Percentiles rank a stretch among this genome's conserved stretches.
Conservation (phyloP, 2,329 filamentous ascomycete genomes). For the Phyllachora maydis region DNA sequence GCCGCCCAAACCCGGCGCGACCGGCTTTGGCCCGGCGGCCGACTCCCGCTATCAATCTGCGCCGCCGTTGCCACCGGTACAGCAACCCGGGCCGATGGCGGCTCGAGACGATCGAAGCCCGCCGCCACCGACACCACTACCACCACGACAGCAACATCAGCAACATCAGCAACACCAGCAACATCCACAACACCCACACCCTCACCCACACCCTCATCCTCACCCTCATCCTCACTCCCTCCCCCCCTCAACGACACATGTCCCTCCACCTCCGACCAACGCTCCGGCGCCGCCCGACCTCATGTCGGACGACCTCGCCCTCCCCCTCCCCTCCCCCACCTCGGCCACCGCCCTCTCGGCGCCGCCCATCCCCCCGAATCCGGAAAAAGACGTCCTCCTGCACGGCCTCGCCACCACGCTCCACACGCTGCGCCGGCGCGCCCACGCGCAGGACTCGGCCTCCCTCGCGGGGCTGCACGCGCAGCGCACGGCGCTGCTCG, state of each 20-base stretch:
- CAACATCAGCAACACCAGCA: constrained; percentile 6
- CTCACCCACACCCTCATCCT: constrained; percentile 6
- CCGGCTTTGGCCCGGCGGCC: constrained; percentile 8
- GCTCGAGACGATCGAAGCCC: too few relatives aligned
- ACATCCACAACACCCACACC: constrained; percentile 8
- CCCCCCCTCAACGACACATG: neutral
- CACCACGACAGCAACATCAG: constrained; percentile 5
- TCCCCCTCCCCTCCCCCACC: constrained; percentile 23
- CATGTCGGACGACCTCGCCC: constrained; percentile 24
- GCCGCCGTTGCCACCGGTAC: constrained; percentile 12
- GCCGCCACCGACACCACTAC: constrained; percentile 6
- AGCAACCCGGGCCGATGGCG: constrained; percentile 8
- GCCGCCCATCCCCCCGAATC: constrained; percentile 84
- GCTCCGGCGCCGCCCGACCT: constrained; percentile 27
- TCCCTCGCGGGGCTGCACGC: constrained; percentile 58
- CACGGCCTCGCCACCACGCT: constrained; percentile 54
- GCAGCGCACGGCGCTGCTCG: constrained; percentile 58
- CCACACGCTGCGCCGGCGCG: constrained; percentile 44
- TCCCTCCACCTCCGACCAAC: constrained; percentile 10
- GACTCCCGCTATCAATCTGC: constrained; percentile 12
- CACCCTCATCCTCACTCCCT: too few relatives aligned
- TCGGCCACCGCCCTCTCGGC: constrained; percentile 35
- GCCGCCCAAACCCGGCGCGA: constrained; percentile 27
- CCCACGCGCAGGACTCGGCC: constrained; percentile 49
- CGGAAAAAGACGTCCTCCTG: constrained; percentile 79